phyloP scores from a whole-genome alignment of 345 rosid species.

The Murraya koenigii region DNA sequence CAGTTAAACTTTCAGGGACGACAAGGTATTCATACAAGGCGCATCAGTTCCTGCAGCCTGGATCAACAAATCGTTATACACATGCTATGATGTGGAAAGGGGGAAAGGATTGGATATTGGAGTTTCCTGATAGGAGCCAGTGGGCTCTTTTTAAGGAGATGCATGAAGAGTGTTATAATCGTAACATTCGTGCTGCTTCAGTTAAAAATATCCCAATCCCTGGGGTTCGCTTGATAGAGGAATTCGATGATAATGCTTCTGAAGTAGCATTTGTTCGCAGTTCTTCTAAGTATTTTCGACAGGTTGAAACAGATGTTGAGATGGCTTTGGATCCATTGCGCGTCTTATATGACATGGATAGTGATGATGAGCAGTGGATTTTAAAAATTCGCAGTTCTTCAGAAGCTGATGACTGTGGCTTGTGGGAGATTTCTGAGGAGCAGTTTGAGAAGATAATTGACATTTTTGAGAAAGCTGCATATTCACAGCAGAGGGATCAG shows the following conservation, averaged over 20 bases:
- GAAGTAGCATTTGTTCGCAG: conserved; percentile 50
- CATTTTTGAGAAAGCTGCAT: conserved; percentile 83
- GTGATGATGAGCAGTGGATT: conserved; percentile 85
- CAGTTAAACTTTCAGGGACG: conserved; percentile 66
- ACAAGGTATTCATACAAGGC: conserved; percentile 77
- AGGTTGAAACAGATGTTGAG: conserved; percentile 86
- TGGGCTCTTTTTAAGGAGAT: conserved; percentile 94
- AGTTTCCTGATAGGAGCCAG: conserved; percentile 87
- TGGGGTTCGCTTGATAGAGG: conserved; percentile 74
- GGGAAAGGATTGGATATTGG: conserved; percentile 92
- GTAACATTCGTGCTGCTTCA: conserved; percentile 79
- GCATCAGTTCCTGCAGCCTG: conserved; percentile 94
- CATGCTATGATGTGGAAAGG: conserved; percentile 99
- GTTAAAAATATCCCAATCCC: conserved; percentile 94
- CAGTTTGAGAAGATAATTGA: conserved; percentile 83
- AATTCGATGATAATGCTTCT: conserved; percentile 45
- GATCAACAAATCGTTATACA: conserved; percentile 83
- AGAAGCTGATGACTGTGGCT: conserved; percentile 33
- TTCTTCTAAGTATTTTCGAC: conserved; percentile 60
- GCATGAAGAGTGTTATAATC: conserved; percentile 94
- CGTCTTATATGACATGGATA: conserved; percentile 93
- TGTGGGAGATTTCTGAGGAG: conserved; percentile 47
- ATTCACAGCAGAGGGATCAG: conserved; percentile 62
- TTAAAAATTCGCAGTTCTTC: conserved; percentile 39
- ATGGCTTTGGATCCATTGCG: conserved; percentile 83